Evolutionary conservation across 2,329 filamentous ascomycete species (phyloP), one percentile per base, ranked within the genome.

Genomic region (Parastagonospora nodorum): DNA sequence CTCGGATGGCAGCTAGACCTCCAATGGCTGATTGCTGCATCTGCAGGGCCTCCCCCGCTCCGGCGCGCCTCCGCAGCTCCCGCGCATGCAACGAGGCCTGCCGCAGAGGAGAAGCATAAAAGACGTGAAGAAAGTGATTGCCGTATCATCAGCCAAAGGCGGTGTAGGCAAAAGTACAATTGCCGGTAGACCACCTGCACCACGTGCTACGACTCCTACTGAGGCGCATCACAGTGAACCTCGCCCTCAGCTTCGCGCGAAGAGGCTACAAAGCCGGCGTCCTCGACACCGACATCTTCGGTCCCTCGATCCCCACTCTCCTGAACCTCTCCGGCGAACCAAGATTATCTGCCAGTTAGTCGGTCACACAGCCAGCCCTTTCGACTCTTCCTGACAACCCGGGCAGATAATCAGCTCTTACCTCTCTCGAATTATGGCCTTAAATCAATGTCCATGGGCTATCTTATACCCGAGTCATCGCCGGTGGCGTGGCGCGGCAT

Each of bases 361-460:
- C 48, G 35, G 44, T 45, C 14, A 46, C 35, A 33, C 42, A 16
- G 4, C 45, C 41, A 15, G 14, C 6, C 15, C 14, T 15, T 8
- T 27, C 14, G 35, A 5, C 47, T 35, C 7, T 29, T 32, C 30
- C 50, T 53, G 36, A 66, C 46, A 53, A 48, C 24, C 19, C 9
- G 9, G 14, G 24, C 55, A 90, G 85, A 88, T 61, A 92, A 92
- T 66, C 87, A 92, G 64, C 82, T 99, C 3, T 68, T 97, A 1
- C 94, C 94, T 0, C 77, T 99, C 19, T 92, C 89, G 16, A 96
- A 96, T 69, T 97, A 97, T 77, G 94, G 94, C 35, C 83, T 99
- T 49, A 95, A 95, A 75, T 95, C 92, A 47, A 99, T 99, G 94
- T 97, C 92, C 0, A 97, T 99, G 90, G 94, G 94, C 42, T 97